Base-by-base conservation (phyloP, 176 grass and related monocot species). In the Typha latifolia region DNA sequence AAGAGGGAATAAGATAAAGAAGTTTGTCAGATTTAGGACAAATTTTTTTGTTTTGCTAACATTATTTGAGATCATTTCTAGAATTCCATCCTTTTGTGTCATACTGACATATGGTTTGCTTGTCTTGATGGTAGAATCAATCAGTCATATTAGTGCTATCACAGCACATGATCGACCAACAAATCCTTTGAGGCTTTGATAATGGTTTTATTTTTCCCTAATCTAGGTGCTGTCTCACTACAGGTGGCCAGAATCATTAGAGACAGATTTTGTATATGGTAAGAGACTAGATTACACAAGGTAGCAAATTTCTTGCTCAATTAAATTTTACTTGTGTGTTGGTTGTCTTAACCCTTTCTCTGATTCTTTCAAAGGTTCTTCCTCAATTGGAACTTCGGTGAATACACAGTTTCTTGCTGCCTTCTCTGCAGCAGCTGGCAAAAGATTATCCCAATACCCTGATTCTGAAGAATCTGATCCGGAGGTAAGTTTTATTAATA, bases 241-340 rank as follows among this genome's bases (percentile, higher is more conserved):
- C 62, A 96, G 85, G 70, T 96, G 91, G 91, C 84, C 87, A 73
- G 91, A 96, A 72, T 85, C 79, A 80, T 66, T 82, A 12, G 87
- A 96, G 84, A 87, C 79, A 49, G 87, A 90, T 85, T 96, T 90
- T 85, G 69, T 96, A 27, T 96, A 96, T 70, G 78, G 91, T 96
- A 59, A 80, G 91, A 59, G 12, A 0, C 11, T 13, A 48, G 6
- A 67, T 4, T 37, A 37, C 34, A 37, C 34, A 37, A 49, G 11
- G 12, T 20, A 47, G 34, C 15, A 12, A 6, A 29, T 24, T 48
- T 73, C 3, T 49, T 63, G 10, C 48, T 73, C 7, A 31, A 19
- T n/a, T 61, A 32, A 8, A 73, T 63, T 32, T 49, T n/a, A 49
- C 12, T 37, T 57, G 15, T n/a, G n/a, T 20, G 52, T 9, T 18